Evolutionary conservation across 2,329 filamentous ascomycete genomes (phyloP).

Genomic region (Trichoderma arundinaceum): DNA sequence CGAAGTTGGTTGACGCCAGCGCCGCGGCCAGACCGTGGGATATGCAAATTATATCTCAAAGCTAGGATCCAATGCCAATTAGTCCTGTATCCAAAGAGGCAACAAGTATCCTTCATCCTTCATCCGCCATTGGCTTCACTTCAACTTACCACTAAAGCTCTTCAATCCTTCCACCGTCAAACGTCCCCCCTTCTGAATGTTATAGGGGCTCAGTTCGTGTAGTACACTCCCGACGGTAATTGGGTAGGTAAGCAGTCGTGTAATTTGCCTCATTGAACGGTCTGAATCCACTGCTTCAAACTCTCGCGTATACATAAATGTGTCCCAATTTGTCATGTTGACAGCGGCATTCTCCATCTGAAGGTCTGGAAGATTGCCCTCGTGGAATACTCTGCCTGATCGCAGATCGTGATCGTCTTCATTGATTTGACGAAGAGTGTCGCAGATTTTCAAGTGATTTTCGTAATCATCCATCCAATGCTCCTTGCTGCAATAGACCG

Average conservation of each 20-base stretch:
- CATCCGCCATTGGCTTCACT: background rate
- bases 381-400: constrained; percentile 88
- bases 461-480: constrained; percentile 98
- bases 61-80: constrained; percentile 55
- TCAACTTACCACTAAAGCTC: constrained; percentile 81
- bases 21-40: constrained; percentile 78
- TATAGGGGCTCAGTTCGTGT: constrained; percentile 94
- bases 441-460: constrained; percentile 88
- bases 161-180: constrained; percentile 89
- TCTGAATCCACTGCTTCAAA: constrained; percentile 92
- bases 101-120: background rate
- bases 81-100: background rate
- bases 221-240: constrained; percentile 88
- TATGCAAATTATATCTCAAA: constrained; percentile 90
- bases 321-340: constrained; percentile 99
- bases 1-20: constrained; percentile 77
- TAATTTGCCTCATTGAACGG: constrained; percentile 89
- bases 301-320: constrained; percentile 88
- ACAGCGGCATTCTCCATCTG: constrained; percentile 92
- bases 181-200: constrained; percentile 73
- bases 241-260: constrained; percentile 90
- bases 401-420: constrained; percentile 96
- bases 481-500: constrained; percentile 90
- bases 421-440: constrained; percentile 89
- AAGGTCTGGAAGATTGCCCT: constrained; percentile 87